Conservation (phyloP, 2,329 filamentous ascomycete genomes). For the Coniochaeta sp. region DNA sequence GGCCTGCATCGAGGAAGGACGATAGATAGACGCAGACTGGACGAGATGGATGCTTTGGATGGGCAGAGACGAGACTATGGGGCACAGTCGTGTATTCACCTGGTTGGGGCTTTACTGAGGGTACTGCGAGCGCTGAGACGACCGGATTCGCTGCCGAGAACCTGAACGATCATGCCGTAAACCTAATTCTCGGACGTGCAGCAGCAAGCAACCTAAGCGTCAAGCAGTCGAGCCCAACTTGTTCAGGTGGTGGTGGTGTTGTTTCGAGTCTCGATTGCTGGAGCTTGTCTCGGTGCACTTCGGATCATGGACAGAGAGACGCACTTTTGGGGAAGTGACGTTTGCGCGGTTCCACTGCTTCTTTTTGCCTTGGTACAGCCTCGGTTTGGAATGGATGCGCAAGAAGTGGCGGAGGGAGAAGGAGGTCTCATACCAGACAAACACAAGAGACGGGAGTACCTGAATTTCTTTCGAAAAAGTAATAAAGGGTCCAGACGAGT, state of each 20-base stretch:
- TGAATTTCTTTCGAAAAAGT: too few relatives aligned
- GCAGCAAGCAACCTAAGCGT: not conserved
- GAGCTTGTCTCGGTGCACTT: not conserved
- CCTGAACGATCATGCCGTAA: not conserved
- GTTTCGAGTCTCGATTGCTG: not conserved
- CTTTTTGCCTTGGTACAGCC: not conserved
- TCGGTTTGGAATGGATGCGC: constrained; percentile 1
- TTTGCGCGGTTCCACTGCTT: not conserved
- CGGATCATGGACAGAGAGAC: not conserved
- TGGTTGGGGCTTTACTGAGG: not conserved
- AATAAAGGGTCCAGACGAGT: not conserved
- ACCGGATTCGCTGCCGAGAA: not conserved
- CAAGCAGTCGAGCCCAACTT: not conserved
- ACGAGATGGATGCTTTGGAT: not conserved
- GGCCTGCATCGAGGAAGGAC: constrained; percentile 6
- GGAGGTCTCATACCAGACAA: too few relatives aligned
- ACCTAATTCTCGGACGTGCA: not conserved
- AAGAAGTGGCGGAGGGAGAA: not conserved
- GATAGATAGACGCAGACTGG: not conserved
- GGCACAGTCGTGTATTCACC: not conserved
- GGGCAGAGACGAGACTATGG: not conserved
- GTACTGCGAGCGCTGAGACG: too few relatives aligned
- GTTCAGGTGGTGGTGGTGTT: not conserved
- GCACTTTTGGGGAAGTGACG: not conserved
- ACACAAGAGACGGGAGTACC: not conserved